A percentile compares a stretch with the other conserved stretches of the same genome.
phyloP scores from a whole-genome alignment of 208 protist species.

The Wallacemonas sp. region DNA sequence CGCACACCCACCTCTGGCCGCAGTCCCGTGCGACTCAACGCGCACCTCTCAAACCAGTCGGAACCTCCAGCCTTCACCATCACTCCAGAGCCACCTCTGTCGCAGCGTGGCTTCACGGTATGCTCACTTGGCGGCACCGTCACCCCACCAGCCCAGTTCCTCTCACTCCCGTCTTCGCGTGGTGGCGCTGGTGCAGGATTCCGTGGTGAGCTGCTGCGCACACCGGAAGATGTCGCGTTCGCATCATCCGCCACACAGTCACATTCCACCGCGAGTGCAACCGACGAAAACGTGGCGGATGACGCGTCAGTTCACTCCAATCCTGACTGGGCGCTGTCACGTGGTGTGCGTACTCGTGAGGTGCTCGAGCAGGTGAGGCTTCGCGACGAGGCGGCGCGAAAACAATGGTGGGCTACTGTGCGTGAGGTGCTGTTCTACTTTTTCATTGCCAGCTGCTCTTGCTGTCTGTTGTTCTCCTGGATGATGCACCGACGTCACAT shows the following conservation, averaged over 20 bases:
- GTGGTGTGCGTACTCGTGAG: neutral
- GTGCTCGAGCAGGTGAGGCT: no score
- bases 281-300: no score
- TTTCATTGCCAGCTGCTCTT: slow-evolving; percentile 1
- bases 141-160: no score
- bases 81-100: neutral
- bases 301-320: no score
- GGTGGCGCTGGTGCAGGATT: no score
- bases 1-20: neutral
- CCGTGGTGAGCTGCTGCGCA: no score
- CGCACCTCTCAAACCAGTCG: neutral
- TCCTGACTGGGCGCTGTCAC: neutral
- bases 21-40: neutral
- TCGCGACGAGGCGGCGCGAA: neutral
- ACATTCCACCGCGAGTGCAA: no score
- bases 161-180: no score
- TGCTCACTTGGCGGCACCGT: no score
- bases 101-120: no score
- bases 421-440: slow-evolving; percentile 5
- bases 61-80: neutral
- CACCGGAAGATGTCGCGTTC: no score
- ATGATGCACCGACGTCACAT: slow-evolving; percentile 31
- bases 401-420: neutral
- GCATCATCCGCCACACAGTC: no score
- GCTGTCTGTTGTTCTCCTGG: slow-evolving; percentile 42